These are phyloP conservation scores for Microcos paniculata DNA, from an alignment of 345 rosid genomes.

Conservation along the genomic window DNA sequence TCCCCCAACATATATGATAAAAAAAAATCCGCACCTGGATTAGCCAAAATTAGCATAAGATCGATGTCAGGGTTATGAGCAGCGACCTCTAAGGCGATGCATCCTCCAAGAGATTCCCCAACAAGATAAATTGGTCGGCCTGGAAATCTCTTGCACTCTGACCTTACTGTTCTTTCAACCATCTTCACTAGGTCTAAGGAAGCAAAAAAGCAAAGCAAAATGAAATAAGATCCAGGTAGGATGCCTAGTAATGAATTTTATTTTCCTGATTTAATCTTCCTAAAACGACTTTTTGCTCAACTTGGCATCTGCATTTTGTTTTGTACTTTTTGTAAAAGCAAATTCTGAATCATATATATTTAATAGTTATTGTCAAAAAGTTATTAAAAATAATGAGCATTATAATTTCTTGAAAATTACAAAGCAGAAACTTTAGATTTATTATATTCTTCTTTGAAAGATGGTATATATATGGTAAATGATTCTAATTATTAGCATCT, in stretches of 20 bases:
- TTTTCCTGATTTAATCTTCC: not conserved
- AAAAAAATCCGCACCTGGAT: slow-evolving; percentile 52
- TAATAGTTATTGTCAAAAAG: not conserved
- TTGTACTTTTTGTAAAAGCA: not conserved
- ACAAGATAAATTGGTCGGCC: slow-evolving; percentile 70
- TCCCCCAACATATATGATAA: too few relatives aligned
- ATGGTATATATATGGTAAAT: too few relatives aligned
- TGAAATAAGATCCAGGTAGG: not conserved
- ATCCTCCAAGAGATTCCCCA: slow-evolving; percentile 84
- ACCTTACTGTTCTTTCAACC: slow-evolving; percentile 49
- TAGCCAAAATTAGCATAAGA: slow-evolving; percentile 63
- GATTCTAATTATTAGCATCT: too few relatives aligned
- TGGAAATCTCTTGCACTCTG: slow-evolving; percentile 38
- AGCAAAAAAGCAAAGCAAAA: slow-evolving; percentile 3
- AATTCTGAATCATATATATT: not conserved
- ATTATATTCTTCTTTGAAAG: too few relatives aligned
- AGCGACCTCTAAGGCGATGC: slow-evolving; percentile 71
- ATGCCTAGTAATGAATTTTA: not conserved
- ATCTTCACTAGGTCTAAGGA: slow-evolving; percentile 58
- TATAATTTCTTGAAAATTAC: too few relatives aligned
- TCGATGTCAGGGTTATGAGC: slow-evolving; percentile 64
- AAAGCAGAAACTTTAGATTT: too few relatives aligned
- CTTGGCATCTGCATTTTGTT: not conserved
- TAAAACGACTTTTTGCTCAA: not conserved
- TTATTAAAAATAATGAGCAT: not conserved